phyloP scores from a whole-genome alignment of 371 early-diverging fungal genomes.

The Circinella umbellata region DNA sequence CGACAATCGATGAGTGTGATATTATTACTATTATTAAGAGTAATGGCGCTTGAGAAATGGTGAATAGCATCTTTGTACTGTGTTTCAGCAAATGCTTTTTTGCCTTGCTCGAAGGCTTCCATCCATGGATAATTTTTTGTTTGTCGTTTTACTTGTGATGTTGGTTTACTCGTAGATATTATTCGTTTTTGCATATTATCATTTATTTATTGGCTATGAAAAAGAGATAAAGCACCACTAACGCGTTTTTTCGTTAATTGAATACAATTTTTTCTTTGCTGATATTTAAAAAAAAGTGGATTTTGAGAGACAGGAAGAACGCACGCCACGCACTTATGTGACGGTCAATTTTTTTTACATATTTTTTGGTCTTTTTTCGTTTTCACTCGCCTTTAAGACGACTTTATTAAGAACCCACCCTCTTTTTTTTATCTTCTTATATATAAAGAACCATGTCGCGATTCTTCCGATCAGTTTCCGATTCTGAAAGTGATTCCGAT shows the following conservation, averaged over 20 bases:
- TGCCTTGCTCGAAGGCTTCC: conserved; percentile 30
- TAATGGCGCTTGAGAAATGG: conserved; percentile 32
- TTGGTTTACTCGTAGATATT: neutral
- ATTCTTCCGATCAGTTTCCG: conserved; percentile 67
- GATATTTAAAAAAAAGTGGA: too few species aligned
- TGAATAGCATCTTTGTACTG: conserved; percentile 30
- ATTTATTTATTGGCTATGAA: neutral
- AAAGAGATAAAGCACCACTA: too few species aligned
- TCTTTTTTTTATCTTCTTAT: too few species aligned
- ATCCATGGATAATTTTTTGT: conserved; percentile 22
- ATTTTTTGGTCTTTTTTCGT: neutral
- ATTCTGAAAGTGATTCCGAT: conserved; percentile 59
- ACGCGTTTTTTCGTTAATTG: too few species aligned
- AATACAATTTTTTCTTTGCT: too few species aligned
- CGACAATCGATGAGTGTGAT: conserved; percentile 39
- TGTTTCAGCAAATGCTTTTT: conserved; percentile 28
- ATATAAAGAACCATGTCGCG: conserved; percentile 45
- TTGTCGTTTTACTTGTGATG: conserved; percentile 4
- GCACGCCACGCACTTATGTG: neutral
- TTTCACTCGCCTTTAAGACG: neutral
- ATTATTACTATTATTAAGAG: conserved; percentile 21
- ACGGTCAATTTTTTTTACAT: neutral
- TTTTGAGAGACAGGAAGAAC: too few species aligned
- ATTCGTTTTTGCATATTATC: conserved; percentile 3
- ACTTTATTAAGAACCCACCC: too few species aligned